Percentiles rank a stretch among this genome's conserved stretches.
phyloP scores from a whole-genome alignment of 1,284 basidiomycete species.

The Naganishia albida region DNA sequence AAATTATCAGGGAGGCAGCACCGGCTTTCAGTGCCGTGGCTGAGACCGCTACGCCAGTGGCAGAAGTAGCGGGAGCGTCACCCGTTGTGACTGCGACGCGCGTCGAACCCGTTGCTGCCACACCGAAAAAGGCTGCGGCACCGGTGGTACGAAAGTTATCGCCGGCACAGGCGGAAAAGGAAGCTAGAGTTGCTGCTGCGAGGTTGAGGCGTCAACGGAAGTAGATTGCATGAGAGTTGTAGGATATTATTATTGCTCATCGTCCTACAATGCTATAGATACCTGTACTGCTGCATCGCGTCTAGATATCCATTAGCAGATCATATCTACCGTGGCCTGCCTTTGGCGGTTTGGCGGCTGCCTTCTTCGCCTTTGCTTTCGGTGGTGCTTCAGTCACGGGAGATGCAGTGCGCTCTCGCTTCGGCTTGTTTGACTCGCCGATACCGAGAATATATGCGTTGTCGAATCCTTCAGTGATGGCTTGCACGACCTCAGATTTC shows the following conservation, averaged over 20 bases:
- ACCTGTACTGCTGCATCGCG: background rate
- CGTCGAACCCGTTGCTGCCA: background rate
- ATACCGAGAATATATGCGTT: conserved; percentile 6
- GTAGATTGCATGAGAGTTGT: conserved; percentile 9
- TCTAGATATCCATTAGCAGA: conserved; percentile 13
- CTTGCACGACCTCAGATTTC: conserved; percentile 5
- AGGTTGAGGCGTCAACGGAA: conserved; percentile 23
- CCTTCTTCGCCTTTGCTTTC: conserved; percentile 10
- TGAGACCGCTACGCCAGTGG: background rate
- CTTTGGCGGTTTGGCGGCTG: background rate
- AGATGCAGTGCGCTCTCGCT: conserved; percentile 14
- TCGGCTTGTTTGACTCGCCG: conserved; percentile 3
- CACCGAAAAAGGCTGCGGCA: background rate
- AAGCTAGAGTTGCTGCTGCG: conserved; percentile 20
- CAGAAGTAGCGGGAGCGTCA: background rate
- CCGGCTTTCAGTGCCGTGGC: conserved; percentile 3
- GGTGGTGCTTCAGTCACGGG: background rate
- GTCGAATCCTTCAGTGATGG: conserved; percentile 17
- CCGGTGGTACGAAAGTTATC: conserved; percentile 15
- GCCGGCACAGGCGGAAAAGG: conserved; percentile 23
- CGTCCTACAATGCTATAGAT: conserved; percentile 2
- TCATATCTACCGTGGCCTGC: conserved; percentile 15
- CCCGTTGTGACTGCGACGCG: background rate
- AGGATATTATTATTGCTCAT: background rate
- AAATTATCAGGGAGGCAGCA: conserved; percentile 24